Percentiles rank a stretch among this genome's conserved stretches.
These are phyloP conservation scores for Termitomyces heimii DNA, from an alignment of 768 basidiomycete species.

Conservation along the genomic window DNA sequence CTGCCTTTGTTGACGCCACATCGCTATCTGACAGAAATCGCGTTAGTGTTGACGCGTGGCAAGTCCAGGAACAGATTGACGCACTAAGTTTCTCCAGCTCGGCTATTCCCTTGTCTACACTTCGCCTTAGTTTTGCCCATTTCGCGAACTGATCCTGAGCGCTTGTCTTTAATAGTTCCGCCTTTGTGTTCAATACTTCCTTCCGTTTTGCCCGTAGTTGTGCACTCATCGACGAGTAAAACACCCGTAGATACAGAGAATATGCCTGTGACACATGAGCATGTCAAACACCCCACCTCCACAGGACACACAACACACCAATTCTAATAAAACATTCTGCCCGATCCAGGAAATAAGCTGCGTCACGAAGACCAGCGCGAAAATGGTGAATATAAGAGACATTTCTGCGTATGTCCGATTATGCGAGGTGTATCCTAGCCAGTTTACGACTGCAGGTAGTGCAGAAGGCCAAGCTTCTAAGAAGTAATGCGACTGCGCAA, in stretches of 20 bases:
- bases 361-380: conserved; percentile 74
- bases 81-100: conserved; percentile 91
- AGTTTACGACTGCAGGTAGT: not conserved
- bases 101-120: conserved; percentile 84
- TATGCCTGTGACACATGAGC: conserved; percentile 50
- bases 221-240: conserved; percentile 47
- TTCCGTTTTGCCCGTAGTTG: conserved; percentile 71
- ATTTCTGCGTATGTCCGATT: conserved; percentile 29
- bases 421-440: conserved; percentile 8
- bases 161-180: conserved; percentile 83
- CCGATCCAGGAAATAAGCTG: conserved; percentile 89
- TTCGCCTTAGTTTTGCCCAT: conserved; percentile 92
- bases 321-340: conserved; percentile 72
- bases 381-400: conserved; percentile 80
- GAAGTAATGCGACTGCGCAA: conserved; percentile 7
- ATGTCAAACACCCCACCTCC: not conserved
- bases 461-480: conserved; percentile 10
- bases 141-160: conserved; percentile 98
- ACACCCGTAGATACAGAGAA: conserved; percentile 59
- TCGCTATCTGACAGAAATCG: conserved; percentile 50
- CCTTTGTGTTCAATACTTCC: conserved; percentile 74
- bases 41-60: conserved; percentile 1
- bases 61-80: conserved; percentile 21
- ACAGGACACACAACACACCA: conserved; percentile 44
- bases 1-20: conserved; percentile 49